These are phyloP conservation scores for Cyclotella atomus DNA, from an alignment of 108 stramenopile species.

Conservation along the genomic window DNA sequence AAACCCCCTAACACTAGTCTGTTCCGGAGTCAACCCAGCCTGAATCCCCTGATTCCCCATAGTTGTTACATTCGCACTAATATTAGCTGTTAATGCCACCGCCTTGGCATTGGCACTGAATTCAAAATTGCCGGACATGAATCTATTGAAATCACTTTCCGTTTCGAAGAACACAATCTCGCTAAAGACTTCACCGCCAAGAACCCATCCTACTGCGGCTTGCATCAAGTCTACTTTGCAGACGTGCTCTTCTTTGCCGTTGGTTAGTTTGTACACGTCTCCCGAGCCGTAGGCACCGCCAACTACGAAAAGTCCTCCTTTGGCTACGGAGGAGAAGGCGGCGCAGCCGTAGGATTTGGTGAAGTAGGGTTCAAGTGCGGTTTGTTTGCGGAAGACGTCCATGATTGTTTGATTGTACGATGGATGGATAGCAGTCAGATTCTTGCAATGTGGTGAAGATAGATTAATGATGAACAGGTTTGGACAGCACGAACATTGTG, in stretches of 20 bases:
- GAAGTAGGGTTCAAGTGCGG: constrained; percentile 47
- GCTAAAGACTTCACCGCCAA: constrained; percentile 52
- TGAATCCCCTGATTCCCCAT: constrained; percentile 45
- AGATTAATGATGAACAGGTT: no score
- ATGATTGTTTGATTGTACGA: no score
- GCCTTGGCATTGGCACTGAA: constrained; percentile 56
- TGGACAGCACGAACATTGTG: no score
- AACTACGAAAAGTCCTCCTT: constrained; percentile 48
- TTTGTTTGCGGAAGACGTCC: constrained; percentile 57
- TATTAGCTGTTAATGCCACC: constrained; percentile 51
- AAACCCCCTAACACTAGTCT: constrained; percentile 5
- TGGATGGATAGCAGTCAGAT: background rate
- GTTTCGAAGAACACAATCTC: constrained; percentile 58
- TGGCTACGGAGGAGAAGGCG: constrained; percentile 46
- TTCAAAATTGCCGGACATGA: constrained; percentile 44
- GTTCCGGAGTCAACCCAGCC: constrained; percentile 9
- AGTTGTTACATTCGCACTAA: constrained; percentile 32
- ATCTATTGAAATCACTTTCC: constrained; percentile 42
- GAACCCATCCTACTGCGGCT: constrained; percentile 35
- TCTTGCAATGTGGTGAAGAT: background rate
- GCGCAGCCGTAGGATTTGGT: constrained; percentile 48
- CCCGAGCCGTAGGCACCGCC: constrained; percentile 52
- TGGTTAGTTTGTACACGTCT: constrained; percentile 32
- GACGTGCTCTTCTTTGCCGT: constrained; percentile 18
- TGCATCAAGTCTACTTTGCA: constrained; percentile 41